phyloP scores from a whole-genome alignment of 208 protist species.

The Wallacemonas sp. region DNA sequence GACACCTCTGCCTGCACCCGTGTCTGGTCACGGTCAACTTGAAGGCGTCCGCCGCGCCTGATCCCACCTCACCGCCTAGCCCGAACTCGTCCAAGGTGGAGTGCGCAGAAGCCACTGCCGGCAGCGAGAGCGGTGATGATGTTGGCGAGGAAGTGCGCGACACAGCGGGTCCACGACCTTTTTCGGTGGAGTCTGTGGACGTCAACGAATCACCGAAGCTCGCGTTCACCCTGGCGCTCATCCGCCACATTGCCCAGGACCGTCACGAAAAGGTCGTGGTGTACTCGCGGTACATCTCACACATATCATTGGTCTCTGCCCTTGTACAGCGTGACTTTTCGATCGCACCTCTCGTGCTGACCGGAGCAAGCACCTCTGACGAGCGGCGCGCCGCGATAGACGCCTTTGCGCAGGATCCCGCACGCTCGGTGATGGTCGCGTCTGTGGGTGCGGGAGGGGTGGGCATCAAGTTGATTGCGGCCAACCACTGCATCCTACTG shows the following conservation, averaged over 20 bases:
- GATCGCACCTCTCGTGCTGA: constrained; percentile 32
- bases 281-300: constrained; percentile 72
- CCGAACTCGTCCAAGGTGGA: neutral
- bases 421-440: constrained; percentile 77
- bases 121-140: constrained; percentile 1
- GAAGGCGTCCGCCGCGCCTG: too few relatives aligned
- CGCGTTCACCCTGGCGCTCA: constrained; percentile 45
- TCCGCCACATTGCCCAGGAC: constrained; percentile 42
- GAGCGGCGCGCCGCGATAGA: constrained; percentile 54
- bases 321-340: constrained; percentile 31
- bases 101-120: neutral
- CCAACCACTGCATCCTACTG: constrained; percentile 94
- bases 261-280: constrained; percentile 73
- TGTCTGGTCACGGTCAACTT: constrained; percentile 9
- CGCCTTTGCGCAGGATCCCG: constrained; percentile 51
- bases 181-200: constrained; percentile 14
- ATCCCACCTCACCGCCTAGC: neutral
- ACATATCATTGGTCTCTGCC: constrained; percentile 45
- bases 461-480: constrained; percentile 92
- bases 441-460: constrained; percentile 92
- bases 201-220: constrained; percentile 69
- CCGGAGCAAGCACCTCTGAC: constrained; percentile 29
- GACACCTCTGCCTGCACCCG: constrained; percentile 77
- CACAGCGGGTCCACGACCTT: neutral
- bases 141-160: constrained; percentile 16